Evolutionary conservation across 23 red algal species (phyloP), one percentile per base, ranked within the genome.

Genomic region (Gracilaria domingensis): DNA sequence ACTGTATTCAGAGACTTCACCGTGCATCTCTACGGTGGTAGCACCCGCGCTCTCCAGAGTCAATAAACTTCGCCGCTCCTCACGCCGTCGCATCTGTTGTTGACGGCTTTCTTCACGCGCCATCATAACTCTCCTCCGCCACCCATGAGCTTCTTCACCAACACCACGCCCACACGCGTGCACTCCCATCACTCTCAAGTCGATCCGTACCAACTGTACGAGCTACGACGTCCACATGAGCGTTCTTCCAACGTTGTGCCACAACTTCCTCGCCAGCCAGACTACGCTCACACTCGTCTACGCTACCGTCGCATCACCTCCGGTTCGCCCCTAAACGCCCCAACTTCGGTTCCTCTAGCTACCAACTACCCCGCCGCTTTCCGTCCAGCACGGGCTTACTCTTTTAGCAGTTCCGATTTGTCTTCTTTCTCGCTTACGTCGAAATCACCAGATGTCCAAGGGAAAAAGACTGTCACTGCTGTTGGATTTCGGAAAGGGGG

Each of bases 201-300:
- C 4, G 81, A 84, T 59, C 81, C 81, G 0, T 84, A 84, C 26
- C 81, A 84, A 38, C 29, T 84, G 12, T 84, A 84, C 57, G 59
- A 60, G 81, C 61, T 84, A 0, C 55, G 81, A 5, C 81, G 61
- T 35, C 81, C 81, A 8, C 26, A 51, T 6, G 81, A 84, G 14
- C 81, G 81, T 8, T 28, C 81, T 38, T 66, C 81, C 54, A 60
- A 14, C 26, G 81, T 84, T 0, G 81, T 84, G 4, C 81, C 81
- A 17, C 81, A 84, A 28, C 53, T 84, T 5, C 81, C 81, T 47
- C 53, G 53, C 37, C 81, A 84, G 59, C 81, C 81, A 57, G 81
- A 84, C 17, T 60, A 37, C 29, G 81, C 81, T 12, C 50, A 66
- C 49, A 84, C 81, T 13, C 81, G 81, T 40, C 61, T 84, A 23